A percentile compares a stretch with the other conserved stretches of the same genome.
Conservation (phyloP, 805 yeast species). For the Blastobotrys muscicola region DNA sequence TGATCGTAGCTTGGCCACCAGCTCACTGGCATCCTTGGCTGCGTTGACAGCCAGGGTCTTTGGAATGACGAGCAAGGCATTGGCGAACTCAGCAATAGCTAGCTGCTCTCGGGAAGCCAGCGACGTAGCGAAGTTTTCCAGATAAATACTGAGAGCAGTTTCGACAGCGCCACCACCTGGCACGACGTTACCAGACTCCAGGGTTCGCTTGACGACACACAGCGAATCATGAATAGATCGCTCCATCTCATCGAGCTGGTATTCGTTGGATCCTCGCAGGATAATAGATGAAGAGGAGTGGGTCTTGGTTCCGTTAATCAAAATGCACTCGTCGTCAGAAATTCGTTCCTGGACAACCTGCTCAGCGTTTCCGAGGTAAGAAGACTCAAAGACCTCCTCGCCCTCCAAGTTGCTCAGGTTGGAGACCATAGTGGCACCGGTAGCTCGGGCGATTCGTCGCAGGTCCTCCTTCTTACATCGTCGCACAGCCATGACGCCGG, state of each 20-base stretch:
- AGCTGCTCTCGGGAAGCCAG: slow-evolving; percentile 96
- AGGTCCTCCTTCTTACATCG: slow-evolving; percentile 95
- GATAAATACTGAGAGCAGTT: slow-evolving; percentile 84
- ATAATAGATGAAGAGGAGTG: slow-evolving; percentile 88
- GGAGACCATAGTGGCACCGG: slow-evolving; percentile 87
- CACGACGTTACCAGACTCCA: slow-evolving; percentile 88
- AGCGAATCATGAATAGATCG: slow-evolving; percentile 92
- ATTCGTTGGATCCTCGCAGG: slow-evolving; percentile 89
- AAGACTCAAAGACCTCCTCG: slow-evolving; percentile 81
- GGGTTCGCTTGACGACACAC: slow-evolving; percentile 88
- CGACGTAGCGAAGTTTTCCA: slow-evolving; percentile 96
- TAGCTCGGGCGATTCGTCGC: slow-evolving; percentile 93
- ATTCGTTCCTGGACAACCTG: slow-evolving; percentile 84
- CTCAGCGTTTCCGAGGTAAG: slow-evolving; percentile 81
- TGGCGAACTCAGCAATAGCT: slow-evolving; percentile 96
- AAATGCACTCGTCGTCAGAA: slow-evolving; percentile 94
- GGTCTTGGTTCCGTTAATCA: slow-evolving; percentile 79
- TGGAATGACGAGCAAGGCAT: slow-evolving; percentile 82
- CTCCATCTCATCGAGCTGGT: slow-evolving; percentile 96
- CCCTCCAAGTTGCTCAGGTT: slow-evolving; percentile 92
- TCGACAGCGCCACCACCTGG: slow-evolving; percentile 99
- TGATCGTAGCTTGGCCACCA: slow-evolving; percentile 90
- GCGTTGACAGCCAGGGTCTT: slow-evolving; percentile 96
- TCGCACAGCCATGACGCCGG: slow-evolving; percentile 90
- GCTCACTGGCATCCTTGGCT: slow-evolving; percentile 92